A percentile compares a stretch with the other conserved stretches of the same genome.
These are phyloP conservation scores for Aristolochia contorta DNA, from an alignment of 164 flowering plant species.

Conservation along the genomic window DNA sequence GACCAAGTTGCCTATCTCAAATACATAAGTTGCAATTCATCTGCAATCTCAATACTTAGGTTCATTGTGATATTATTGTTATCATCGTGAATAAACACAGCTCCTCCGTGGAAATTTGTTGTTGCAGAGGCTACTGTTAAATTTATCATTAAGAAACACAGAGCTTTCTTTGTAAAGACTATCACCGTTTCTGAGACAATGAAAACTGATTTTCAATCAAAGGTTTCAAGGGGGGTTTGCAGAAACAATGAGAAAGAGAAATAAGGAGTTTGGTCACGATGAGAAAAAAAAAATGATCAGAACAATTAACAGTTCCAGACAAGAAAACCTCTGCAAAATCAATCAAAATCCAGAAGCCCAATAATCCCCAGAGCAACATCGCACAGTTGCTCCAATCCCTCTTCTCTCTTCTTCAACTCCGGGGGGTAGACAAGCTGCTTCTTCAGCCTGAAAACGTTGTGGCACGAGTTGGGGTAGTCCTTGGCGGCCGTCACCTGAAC, in stretches of 20 bases:
- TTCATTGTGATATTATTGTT: too few relatives aligned
- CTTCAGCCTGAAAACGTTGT: slow-evolving; percentile 33
- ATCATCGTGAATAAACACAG: too few relatives aligned
- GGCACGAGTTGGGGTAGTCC: slow-evolving; percentile 61
- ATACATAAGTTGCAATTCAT: too few relatives aligned
- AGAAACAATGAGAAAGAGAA: not conserved
- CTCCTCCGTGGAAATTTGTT: too few relatives aligned
- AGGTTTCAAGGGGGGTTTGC: not conserved
- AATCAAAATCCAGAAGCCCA: slow-evolving; percentile 21
- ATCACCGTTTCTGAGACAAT: too few relatives aligned
- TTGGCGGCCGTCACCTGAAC: slow-evolving; percentile 43
- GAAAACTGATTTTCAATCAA: too few relatives aligned
- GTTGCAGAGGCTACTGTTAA: too few relatives aligned
- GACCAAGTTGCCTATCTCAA: too few relatives aligned
- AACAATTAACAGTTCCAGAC: not conserved
- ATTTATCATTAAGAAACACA: too few relatives aligned
- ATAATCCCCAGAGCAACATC: slow-evolving; percentile 50
- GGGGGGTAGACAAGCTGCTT: slow-evolving; percentile 37
- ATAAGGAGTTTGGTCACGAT: not conserved
- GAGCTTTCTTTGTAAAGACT: too few relatives aligned
- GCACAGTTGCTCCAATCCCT: slow-evolving; percentile 46
- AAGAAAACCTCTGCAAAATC: not conserved
- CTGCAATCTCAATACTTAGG: too few relatives aligned
- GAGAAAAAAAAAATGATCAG: not conserved
- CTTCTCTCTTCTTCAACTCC: slow-evolving; percentile 37